These are phyloP conservation scores for Ceratorhiza oryzae-sativae DNA, from an alignment of 1,284 basidiomycete genomes.

Conservation along the genomic window DNA sequence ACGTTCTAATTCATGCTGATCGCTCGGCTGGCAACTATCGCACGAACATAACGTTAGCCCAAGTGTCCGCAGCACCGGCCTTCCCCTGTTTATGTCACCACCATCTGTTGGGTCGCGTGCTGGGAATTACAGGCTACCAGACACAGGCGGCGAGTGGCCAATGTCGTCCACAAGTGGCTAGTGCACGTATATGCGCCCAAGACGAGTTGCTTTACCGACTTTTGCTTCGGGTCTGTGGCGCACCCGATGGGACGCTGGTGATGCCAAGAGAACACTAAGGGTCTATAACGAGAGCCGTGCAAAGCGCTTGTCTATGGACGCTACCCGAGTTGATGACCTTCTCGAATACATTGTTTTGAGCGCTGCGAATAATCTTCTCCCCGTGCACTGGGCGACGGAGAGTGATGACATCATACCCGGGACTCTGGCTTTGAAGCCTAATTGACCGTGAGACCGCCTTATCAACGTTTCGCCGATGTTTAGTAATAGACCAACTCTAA, in stretches of 20 bases:
- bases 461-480: too few species aligned
- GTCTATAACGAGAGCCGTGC: constrained; percentile 18
- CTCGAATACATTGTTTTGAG: not conserved
- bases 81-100: constrained; percentile 18
- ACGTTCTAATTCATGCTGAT: not conserved
- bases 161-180: not conserved
- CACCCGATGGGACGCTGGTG: too few species aligned
- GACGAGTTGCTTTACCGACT: too few species aligned
- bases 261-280: constrained; percentile 17
- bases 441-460: too few species aligned
- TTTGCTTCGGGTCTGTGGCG: too few species aligned
- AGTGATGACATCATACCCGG: too few species aligned
- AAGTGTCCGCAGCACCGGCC: constrained; percentile 17
- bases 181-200: not conserved
- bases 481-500: too few species aligned
- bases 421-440: too few species aligned
- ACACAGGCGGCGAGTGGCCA: not conserved
- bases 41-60: constrained; percentile 17
- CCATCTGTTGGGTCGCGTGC: not conserved
- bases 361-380: too few species aligned
- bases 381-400: too few species aligned
- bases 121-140: not conserved
- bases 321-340: too few species aligned
- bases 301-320: not conserved
- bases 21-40: not conserved